Base-by-base conservation (phyloP, 371 early-diverging fungal genomes). In the Syncephalis fuscata region DNA sequence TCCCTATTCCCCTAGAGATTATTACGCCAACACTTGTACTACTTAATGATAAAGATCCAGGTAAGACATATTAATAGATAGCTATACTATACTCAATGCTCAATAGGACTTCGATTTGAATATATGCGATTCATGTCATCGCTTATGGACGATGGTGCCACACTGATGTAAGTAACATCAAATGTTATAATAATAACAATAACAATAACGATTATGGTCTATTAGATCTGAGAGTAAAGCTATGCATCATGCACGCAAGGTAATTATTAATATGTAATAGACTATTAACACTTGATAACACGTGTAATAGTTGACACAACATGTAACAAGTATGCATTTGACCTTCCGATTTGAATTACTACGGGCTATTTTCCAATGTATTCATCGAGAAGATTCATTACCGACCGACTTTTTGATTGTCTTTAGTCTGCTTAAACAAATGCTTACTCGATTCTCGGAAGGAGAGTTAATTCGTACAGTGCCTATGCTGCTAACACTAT, bases 401-500 rank as follows among this genome's bases (percentile, higher is more conserved):
- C 78, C 78, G 0, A 62, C 58, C 0, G 87, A 86, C 50, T 67
- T 72, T 50, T 53, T 70, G 0, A 65, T 74, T 2, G 51, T 83
- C 22, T 66, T 64, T 20, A 66, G 68, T 1, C 56, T 72, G 8
- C 49, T 82, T 9, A 52, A 68, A n/a, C 63, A 70, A 1, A 39
- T 74, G 45, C 68, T 74, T 16, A 58, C 62, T 38, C 61, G 64
- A 4, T 77, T 77, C 50, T 68, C 69, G 21, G 64, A 64, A 9
- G 78, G 76, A 44, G 80, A 72, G 21, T 63, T 80, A 14, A 70
- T 75, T 55, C 62, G 70, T 9, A 70, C 71, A 0, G 56, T 78
- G 0, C 81, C 82, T 1, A 56, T 86, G 4, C 47, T 82, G 0
- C 80, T 82, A 56, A 66, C 71, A 32, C 50, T 79, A 20, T 78